Evolutionary conservation across 1,139 yeast genomes (phyloP), one percentile per base, ranked within the genome.

Genomic region (Nakaseomyces bracarensis): DNA sequence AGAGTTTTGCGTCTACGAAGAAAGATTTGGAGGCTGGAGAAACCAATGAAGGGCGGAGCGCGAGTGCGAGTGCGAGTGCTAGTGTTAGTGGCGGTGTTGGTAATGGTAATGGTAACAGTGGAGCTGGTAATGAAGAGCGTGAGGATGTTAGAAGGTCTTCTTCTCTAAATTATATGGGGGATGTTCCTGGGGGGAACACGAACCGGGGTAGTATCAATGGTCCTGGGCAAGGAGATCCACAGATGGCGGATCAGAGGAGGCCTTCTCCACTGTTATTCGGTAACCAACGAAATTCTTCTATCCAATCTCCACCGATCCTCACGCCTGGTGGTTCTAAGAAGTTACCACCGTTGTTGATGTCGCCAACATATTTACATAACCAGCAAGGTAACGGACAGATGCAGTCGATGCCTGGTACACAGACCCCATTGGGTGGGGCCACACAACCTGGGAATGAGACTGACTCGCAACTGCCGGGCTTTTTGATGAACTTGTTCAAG

Each of bases 1-100:
- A 82, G 60, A 85, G 96, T 39, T 91, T 91, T 66, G 96, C 96
- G 26, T 54, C 61, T 8, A 55, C 66, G 67, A 27, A 79, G 41
- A 48, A 49, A 43, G 34, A 30, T 9, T 4, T 18, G 4, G 36
- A 10, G 19, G 26, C 9, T 4, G 36, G 26, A 4, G n/a, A n/a
- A n/a, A 21, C 8, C n/a, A 15, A 21, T 33, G 36, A 21, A 9
- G 36, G 18, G 26, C 25, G 26, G 8, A 33, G 25, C 7, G 36
- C 18, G 10, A 21, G 26, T 33, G 26, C 36, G 34, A 15, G 20
- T 29, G 34, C 18, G 7, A 20, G 26, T 33, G 36, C 25, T 18
- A 20, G 26, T 33, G 36, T 14, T 7, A 25, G 36, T 21, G 26
- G 14, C 21, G 26, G 15, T 8, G 19, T 16, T 2, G 16, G 35